Conservation (phyloP, 2,329 filamentous ascomycete genomes). For the Aspergillus fischeri region DNA sequence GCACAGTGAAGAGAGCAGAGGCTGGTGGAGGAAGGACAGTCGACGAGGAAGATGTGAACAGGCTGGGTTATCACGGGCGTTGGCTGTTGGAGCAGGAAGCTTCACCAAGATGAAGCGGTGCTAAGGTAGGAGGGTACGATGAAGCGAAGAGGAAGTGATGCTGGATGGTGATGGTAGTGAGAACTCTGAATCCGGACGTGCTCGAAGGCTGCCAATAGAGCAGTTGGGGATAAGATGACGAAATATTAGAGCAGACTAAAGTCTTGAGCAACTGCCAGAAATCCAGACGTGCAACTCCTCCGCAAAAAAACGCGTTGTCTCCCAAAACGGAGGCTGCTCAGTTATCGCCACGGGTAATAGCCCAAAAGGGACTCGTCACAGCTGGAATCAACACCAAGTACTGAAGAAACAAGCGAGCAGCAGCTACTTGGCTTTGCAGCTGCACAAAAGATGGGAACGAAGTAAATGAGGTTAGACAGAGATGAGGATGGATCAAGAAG, state of each 20-base stretch:
- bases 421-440: background rate
- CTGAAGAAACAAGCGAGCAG: background rate
- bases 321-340: background rate
- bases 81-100: conserved; percentile 16
- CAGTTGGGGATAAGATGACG: conserved; percentile 15
- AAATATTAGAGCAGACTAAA: conserved; percentile 17
- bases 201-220: conserved; percentile 15
- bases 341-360: background rate
- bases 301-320: background rate
- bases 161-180: conserved; percentile 18
- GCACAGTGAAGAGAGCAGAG: conserved; percentile 32
- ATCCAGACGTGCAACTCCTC: background rate
- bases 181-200: conserved; percentile 19
- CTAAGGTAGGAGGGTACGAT: conserved; percentile 18
- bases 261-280: conserved; percentile 13
- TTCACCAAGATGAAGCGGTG: conserved; percentile 20
- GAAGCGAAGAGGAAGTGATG: conserved; percentile 18
- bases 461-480: conserved; percentile 5
- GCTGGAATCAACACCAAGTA: background rate
- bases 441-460: conserved; percentile 3
- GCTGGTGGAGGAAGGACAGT: conserved; percentile 31
- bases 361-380: background rate
- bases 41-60: conserved; percentile 25
- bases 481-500: conserved; percentile 9
- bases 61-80: conserved; percentile 24